Evolutionary conservation across 73 alveolate species (phyloP).

Genomic region (Paramecium tetraurelia): DNA sequence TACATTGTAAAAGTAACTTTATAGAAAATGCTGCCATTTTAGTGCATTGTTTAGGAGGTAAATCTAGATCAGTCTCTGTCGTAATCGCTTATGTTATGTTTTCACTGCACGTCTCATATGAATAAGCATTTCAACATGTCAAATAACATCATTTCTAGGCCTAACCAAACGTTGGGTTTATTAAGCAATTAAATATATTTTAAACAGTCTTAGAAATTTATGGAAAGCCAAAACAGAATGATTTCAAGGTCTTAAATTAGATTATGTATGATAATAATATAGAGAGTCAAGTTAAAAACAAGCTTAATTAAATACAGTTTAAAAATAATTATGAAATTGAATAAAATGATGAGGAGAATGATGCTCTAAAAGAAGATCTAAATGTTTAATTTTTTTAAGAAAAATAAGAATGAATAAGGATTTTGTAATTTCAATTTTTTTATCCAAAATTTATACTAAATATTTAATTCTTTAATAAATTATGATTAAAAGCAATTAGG

Average conservation of each 20-base stretch:
- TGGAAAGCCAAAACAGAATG: neutral
- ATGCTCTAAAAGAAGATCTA: neutral
- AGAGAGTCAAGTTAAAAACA: neutral
- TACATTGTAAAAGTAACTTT: neutral
- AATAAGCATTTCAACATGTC: neutral
- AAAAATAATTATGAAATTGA: neutral
- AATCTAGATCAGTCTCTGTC: slow-evolving; percentile 25
- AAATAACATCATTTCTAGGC: neutral
- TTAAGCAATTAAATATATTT: neutral
- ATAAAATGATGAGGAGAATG: neutral
- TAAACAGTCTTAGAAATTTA: neutral
- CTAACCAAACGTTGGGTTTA: slow-evolving; percentile 8
- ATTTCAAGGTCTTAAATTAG: neutral
- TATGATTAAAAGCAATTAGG: neutral
- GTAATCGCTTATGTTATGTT: slow-evolving; percentile 29
- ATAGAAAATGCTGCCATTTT: slow-evolving; percentile 23
- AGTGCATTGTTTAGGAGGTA: slow-evolving; percentile 52
- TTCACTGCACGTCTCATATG: neutral
- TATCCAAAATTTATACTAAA: neutral
- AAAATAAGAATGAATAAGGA: neutral
- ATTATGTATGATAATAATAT: neutral
- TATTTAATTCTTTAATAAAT: neutral
- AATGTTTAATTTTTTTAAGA: neutral
- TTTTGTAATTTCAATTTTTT: neutral
- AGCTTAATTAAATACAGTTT: neutral